A percentile compares a stretch with the other conserved stretches of the same genome.
Conservation (phyloP, 2,329 filamentous ascomycete genomes). For the Chaetomium globosum region DNA sequence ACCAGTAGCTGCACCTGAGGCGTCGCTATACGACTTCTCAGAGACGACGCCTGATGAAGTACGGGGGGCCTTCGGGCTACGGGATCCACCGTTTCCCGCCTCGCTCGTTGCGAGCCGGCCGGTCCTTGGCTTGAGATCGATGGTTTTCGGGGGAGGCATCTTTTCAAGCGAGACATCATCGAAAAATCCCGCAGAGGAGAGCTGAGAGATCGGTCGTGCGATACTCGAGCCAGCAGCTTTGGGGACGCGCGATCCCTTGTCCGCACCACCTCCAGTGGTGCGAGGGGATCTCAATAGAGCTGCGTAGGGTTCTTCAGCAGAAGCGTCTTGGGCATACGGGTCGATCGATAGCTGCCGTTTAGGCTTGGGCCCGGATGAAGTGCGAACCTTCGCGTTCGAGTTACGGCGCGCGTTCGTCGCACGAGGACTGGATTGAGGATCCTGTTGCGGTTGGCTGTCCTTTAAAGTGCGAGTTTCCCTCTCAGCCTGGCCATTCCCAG, state of each 20-base stretch:
- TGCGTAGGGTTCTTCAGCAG: slow-evolving; percentile 40
- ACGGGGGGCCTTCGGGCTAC: slow-evolving; percentile 32
- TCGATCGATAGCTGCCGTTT: slow-evolving; percentile 43
- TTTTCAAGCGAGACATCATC: slow-evolving; percentile 42
- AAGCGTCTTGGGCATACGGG: slow-evolving; percentile 38
- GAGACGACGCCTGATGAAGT: slow-evolving; percentile 32
- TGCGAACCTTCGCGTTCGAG: slow-evolving; percentile 43
- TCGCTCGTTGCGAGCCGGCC: slow-evolving; percentile 33
- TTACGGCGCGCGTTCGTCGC: slow-evolving; percentile 39
- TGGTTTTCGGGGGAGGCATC: slow-evolving; percentile 40
- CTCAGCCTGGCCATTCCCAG: slow-evolving; percentile 11
- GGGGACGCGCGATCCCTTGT: slow-evolving; percentile 33
- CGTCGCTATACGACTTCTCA: slow-evolving; percentile 33
- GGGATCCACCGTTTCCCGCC: slow-evolving; percentile 28
- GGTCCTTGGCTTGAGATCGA: slow-evolving; percentile 35
- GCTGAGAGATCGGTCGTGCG: slow-evolving; percentile 42
- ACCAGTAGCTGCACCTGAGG: slow-evolving; percentile 29
- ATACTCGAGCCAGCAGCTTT: slow-evolving; percentile 37
- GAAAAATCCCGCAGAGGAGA: slow-evolving; percentile 42
- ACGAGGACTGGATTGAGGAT: slow-evolving; percentile 25
- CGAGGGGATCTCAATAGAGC: slow-evolving; percentile 41
- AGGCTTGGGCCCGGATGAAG: slow-evolving; percentile 38
- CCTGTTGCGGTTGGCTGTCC: slow-evolving; percentile 26
- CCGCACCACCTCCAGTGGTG: slow-evolving; percentile 28
- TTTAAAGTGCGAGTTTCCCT: slow-evolving; percentile 18